These are phyloP conservation scores for Przewalskia tangutica DNA, from an alignment of 257 asterid genomes.

Conservation along the genomic window DNA sequence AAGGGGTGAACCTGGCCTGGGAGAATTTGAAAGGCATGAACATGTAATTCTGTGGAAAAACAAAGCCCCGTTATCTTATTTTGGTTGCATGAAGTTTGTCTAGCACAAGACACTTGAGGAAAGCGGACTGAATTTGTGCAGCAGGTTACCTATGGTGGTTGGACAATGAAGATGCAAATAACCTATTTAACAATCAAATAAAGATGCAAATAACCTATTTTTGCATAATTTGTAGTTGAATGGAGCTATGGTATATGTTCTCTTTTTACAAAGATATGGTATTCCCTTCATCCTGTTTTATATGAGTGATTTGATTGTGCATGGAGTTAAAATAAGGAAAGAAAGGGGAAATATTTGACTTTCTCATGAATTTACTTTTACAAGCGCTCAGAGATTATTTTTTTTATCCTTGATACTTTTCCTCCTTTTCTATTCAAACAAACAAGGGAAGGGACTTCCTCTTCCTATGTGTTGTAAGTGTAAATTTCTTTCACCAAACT, in stretches of 20 bases:
- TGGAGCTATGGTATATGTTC: neutral
- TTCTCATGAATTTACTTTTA: neutral
- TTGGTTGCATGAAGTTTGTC: neutral
- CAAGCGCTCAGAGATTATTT: neutral
- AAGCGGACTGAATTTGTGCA: neutral
- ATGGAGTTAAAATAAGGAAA: neutral
- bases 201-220: neutral
- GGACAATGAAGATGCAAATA: neutral
- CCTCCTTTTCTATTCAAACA: neutral
- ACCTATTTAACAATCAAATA: too few species aligned
- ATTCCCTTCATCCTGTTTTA: neutral
- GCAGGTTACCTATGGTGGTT: neutral
- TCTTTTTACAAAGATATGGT: neutral
- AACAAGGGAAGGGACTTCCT: neutral
- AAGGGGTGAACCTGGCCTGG: neutral
- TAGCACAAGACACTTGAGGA: neutral
- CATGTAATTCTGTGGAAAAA: neutral
- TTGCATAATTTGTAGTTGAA: neutral
- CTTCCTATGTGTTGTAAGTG: neutral
- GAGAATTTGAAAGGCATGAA: neutral
- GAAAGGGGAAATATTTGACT: neutral
- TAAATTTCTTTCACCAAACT: neutral
- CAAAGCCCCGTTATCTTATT: neutral
- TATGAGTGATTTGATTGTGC: neutral
- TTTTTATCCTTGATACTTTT: neutral